These are phyloP conservation scores for Ustilago trichophora DNA, from an alignment of 1,284 basidiomycete species.

Conservation along the genomic window DNA sequence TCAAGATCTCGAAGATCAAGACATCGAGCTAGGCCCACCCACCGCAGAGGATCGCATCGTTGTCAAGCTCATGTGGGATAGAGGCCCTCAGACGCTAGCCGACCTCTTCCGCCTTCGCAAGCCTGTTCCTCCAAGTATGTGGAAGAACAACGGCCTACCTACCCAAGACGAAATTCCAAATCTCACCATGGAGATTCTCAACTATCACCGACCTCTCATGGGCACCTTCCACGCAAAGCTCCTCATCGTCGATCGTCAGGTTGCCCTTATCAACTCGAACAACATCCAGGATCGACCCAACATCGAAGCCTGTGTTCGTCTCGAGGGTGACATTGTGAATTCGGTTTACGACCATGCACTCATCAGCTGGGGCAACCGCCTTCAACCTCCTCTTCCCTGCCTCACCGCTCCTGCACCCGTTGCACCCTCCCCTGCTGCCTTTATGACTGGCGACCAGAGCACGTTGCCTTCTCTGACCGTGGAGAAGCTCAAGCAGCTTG, in stretches of 20 bases:
- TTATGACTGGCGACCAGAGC: slow-evolving; percentile 43
- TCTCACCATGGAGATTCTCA: slow-evolving; percentile 62
- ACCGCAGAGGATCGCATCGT: slow-evolving; percentile 51
- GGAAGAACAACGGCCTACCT: slow-evolving; percentile 62
- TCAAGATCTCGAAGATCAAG: slow-evolving; percentile 1
- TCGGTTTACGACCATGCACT: slow-evolving; percentile 79
- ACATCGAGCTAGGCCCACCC: slow-evolving; percentile 36
- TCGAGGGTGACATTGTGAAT: slow-evolving; percentile 76
- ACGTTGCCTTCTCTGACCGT: slow-evolving; percentile 41
- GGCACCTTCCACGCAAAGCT: slow-evolving; percentile 84
- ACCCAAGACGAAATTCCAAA: slow-evolving; percentile 54
- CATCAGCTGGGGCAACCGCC: slow-evolving; percentile 73
- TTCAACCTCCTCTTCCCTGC: slow-evolving; percentile 74
- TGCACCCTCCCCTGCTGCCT: slow-evolving; percentile 40
- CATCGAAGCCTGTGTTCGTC: slow-evolving; percentile 64
- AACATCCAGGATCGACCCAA: slow-evolving; percentile 74
- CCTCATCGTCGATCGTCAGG: slow-evolving; percentile 78
- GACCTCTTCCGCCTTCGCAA: slow-evolving; percentile 63
- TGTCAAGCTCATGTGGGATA: slow-evolving; percentile 66
- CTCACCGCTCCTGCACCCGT: slow-evolving; percentile 66
- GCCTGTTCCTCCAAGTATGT: slow-evolving; percentile 56
- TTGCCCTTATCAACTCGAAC: slow-evolving; percentile 78
- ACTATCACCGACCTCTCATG: slow-evolving; percentile 64
- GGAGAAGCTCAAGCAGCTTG: slow-evolving; percentile 46
- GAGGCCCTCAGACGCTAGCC: slow-evolving; percentile 60